Evolutionary conservation across 2,329 filamentous ascomycete genomes (phyloP).

Genomic region (Diaporthe citri): DNA sequence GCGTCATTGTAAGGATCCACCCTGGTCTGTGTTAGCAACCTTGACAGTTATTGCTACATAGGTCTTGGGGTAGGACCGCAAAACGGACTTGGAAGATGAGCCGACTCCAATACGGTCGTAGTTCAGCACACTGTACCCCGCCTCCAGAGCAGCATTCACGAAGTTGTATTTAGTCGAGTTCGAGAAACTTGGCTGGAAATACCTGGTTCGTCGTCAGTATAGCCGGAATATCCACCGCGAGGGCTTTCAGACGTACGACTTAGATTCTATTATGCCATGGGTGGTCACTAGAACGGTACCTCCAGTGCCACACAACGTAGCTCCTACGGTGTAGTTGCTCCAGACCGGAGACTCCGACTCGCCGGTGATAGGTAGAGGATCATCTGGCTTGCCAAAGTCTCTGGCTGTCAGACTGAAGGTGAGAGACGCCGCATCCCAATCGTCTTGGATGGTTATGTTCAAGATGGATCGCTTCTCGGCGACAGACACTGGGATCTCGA

Average conservation of each 20-base stretch:
- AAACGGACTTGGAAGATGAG: constrained; percentile 48
- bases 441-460: constrained; percentile 44
- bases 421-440: constrained; percentile 48
- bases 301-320: constrained; percentile 47
- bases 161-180: constrained; percentile 45
- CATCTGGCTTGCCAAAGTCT: constrained; percentile 42
- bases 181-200: constrained; percentile 46
- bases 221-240: background rate
- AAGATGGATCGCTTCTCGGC: constrained; percentile 47
- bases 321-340: constrained; percentile 46
- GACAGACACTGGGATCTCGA: constrained; percentile 47
- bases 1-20: constrained; percentile 45
- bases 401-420: constrained; percentile 47
- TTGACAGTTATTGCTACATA: background rate
- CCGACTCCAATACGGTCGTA: constrained; percentile 50
- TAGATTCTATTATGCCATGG: constrained; percentile 50
- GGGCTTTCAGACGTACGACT: constrained; percentile 42
- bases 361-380: constrained; percentile 45
- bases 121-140: constrained; percentile 49
- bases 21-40: constrained; percentile 35
- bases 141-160: constrained; percentile 45
- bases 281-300: constrained; percentile 46
- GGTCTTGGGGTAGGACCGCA: background rate
- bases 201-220: constrained; percentile 39
- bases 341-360: constrained; percentile 42